A percentile compares a stretch with the other conserved stretches of the same genome.
Conservation (phyloP, 805 yeast species). For the Candida nonsorbophila region DNA sequence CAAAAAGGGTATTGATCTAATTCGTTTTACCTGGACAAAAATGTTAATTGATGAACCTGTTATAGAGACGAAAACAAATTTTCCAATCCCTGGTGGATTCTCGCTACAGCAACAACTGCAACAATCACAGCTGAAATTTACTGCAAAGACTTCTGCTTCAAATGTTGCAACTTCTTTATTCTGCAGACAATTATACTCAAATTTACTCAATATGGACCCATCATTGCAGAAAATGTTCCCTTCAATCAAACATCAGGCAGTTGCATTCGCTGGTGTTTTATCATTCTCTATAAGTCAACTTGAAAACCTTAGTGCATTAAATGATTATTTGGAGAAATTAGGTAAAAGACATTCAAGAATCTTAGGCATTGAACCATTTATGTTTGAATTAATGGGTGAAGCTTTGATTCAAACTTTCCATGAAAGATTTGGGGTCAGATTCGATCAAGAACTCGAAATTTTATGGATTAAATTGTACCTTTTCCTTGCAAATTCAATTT, state of each 20-base stretch:
- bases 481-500: slow-evolving; percentile 60
- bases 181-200: slow-evolving; percentile 72
- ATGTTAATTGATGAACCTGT: slow-evolving; percentile 35
- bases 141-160: slow-evolving; percentile 9
- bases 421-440: slow-evolving; percentile 52
- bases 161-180: slow-evolving; percentile 47
- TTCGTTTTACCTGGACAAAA: slow-evolving; percentile 44
- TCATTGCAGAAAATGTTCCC: slow-evolving; percentile 64
- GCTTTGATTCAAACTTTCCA: slow-evolving; percentile 64
- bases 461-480: slow-evolving; percentile 69
- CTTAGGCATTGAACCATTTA: slow-evolving; percentile 63
- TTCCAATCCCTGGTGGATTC: slow-evolving; percentile 37
- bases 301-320: slow-evolving; percentile 52
- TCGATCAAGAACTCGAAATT: slow-evolving; percentile 57
- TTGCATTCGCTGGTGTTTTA: slow-evolving; percentile 73
- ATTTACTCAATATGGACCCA: slow-evolving; percentile 57
- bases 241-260: slow-evolving; percentile 71
- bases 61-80: slow-evolving; percentile 9
- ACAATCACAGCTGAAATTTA: slow-evolving; percentile 10
- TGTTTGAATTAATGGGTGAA: slow-evolving; percentile 68
- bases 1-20: slow-evolving; percentile 36
- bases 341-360: slow-evolving; percentile 76
- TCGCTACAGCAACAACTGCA: slow-evolving; percentile 4
- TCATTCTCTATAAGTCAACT: slow-evolving; percentile 61
- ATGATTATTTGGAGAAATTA: slow-evolving; percentile 54